Conservation (phyloP, 2,329 filamentous ascomycete genomes). For the Aspergillus hortae region DNA sequence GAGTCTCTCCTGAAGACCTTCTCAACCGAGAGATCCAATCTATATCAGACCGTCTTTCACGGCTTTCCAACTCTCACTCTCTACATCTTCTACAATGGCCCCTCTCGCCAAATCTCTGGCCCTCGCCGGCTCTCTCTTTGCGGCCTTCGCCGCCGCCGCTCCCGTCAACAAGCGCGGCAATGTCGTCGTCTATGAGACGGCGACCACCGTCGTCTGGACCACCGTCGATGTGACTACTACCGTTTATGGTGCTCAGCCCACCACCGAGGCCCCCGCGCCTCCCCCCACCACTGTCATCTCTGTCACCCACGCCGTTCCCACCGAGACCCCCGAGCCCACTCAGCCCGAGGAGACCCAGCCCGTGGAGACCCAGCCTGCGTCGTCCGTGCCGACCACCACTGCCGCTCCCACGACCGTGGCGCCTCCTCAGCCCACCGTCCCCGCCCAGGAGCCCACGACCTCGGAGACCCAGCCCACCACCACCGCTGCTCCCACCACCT, state of each 20-base stretch:
- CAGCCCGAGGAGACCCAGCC: conserved; percentile 12
- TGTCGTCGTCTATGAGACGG: conserved; percentile 47
- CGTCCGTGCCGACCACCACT: neutral
- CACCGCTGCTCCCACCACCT: conserved; percentile 2
- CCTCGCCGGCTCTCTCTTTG: conserved; percentile 33
- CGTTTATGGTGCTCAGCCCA: conserved; percentile 37
- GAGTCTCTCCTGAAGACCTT: neutral
- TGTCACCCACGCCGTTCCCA: conserved; percentile 9
- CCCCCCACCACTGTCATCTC: conserved; percentile 15
- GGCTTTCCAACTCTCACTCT: conserved; percentile 5
- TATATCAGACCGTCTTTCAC: no score
- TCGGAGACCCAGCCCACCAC: conserved; percentile 7
- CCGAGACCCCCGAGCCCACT: conserved; percentile 13
- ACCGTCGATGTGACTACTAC: conserved; percentile 50
- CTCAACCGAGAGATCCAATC: neutral
- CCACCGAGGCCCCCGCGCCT: conserved; percentile 13
- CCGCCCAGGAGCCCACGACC: conserved; percentile 9
- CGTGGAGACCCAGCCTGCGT: conserved; percentile 3
- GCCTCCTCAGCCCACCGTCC: neutral
- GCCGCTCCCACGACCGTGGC: conserved; percentile 2
- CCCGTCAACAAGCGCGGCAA: conserved; percentile 37
- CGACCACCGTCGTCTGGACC: conserved; percentile 45
- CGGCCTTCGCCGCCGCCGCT: conserved; percentile 27
- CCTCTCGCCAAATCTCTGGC: conserved; percentile 36
- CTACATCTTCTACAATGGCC: conserved; percentile 26